Percentiles rank a stretch among this genome's conserved stretches.
Evolutionary conservation across 371 early-diverging fungal species (phyloP).

Genomic region (Gilbertella persicaria): DNA sequence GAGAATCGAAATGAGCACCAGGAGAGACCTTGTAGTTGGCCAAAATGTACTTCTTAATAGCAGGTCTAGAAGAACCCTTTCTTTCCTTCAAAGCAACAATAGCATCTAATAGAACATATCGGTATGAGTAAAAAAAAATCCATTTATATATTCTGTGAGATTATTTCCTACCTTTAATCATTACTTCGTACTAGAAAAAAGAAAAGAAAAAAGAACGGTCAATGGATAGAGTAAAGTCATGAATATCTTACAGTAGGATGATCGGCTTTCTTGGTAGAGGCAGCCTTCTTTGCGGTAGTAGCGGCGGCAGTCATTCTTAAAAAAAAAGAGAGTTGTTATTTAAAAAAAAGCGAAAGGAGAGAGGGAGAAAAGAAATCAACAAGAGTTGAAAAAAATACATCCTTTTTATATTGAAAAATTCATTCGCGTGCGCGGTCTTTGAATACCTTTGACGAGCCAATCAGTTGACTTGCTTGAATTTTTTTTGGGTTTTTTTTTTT

Average conservation of each 20-base stretch:
- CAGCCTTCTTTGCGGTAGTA: conserved; percentile 29
- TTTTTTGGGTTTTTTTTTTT: conserved; percentile 11
- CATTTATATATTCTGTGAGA: too few species aligned
- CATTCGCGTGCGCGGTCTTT: conserved; percentile 1
- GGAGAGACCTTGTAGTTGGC: conserved; percentile 67
- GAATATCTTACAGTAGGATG: conserved; percentile 48
- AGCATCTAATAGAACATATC: conserved; percentile 38
- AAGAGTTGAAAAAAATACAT: conserved; percentile 1
- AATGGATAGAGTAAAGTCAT: neutral
- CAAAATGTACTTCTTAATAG: conserved; percentile 83
- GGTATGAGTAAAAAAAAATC: neutral
- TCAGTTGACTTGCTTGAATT: conserved; percentile 20
- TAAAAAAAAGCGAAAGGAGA: conserved; percentile 5
- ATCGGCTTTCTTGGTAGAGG: conserved; percentile 48
- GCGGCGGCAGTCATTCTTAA: conserved; percentile 15
- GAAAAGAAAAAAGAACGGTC: conserved; percentile 5
- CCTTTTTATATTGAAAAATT: conserved; percentile 14
- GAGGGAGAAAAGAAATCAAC: conserved; percentile 8
- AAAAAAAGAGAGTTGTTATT: conserved; percentile 1
- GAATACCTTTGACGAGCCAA: conserved; percentile 10
- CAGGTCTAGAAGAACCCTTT: conserved; percentile 76
- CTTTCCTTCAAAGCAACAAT: conserved; percentile 75
- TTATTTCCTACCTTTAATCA: conserved; percentile 46
- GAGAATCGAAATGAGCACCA: conserved; percentile 58
- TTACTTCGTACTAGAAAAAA: conserved; percentile 44